These are phyloP conservation scores for Aspergillus sp. DNA, from an alignment of 2,329 filamentous ascomycete species.

Conservation along the genomic window DNA sequence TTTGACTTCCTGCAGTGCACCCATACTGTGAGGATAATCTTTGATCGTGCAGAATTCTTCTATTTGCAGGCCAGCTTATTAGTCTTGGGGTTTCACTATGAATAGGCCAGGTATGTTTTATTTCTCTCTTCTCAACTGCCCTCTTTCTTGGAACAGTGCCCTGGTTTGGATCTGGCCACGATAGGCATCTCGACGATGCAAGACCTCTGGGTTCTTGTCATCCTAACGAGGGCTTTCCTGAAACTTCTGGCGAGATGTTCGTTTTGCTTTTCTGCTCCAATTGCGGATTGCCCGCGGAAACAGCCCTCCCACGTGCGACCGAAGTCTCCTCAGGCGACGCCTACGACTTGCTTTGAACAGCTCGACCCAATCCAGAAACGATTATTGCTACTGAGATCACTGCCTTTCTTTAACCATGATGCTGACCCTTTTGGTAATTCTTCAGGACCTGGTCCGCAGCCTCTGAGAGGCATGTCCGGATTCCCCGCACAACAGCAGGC, in stretches of 20 bases:
- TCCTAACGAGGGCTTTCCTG: neutral
- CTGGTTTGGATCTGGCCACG: slow-evolving; percentile 9
- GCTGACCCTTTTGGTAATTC: slow-evolving; percentile 8
- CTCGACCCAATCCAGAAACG: neutral
- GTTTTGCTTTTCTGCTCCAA: slow-evolving; percentile 11
- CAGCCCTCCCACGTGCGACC: slow-evolving; percentile 16
- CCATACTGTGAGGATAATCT: neutral
- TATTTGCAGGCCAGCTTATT: slow-evolving; percentile 7
- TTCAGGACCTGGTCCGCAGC: slow-evolving; percentile 43
- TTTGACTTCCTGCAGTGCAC: neutral
- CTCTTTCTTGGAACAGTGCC: slow-evolving; percentile 4
- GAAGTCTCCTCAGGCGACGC: slow-evolving; percentile 9
- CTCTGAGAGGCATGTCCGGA: slow-evolving; percentile 46
- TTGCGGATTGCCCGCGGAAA: slow-evolving; percentile 11
- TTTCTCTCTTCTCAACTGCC: slow-evolving; percentile 16
- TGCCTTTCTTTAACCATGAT: slow-evolving; percentile 2
- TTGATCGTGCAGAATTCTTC: neutral
- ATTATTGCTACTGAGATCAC: slow-evolving; percentile 1
- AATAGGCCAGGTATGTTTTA: slow-evolving; percentile 42
- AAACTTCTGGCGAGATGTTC: slow-evolving; percentile 1
- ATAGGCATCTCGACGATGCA: slow-evolving; percentile 1
- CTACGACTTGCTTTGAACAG: neutral
- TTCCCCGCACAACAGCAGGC: slow-evolving; percentile 47
- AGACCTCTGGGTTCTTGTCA: neutral
- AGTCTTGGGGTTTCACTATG: slow-evolving; percentile 27